phyloP scores from a whole-genome alignment of 169 alveolate genomes.

The Eimeria tenella region DNA sequence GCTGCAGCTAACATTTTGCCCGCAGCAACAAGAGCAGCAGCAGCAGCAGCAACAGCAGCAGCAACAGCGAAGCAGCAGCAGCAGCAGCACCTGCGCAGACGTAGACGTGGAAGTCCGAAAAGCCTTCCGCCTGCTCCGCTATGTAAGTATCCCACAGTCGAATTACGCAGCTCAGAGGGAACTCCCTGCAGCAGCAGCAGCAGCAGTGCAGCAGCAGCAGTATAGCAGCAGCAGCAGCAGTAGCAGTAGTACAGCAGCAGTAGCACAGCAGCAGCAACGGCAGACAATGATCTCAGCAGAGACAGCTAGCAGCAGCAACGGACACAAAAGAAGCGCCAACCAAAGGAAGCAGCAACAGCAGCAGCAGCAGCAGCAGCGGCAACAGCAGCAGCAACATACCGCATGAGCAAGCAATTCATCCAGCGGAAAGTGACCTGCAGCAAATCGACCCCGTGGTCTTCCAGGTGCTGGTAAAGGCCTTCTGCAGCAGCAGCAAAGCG shows the following conservation, averaged over 20 bases:
- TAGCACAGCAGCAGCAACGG: background rate
- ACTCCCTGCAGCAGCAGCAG: constrained; percentile 80
- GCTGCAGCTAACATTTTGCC: too few species aligned
- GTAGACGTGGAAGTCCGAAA: constrained; percentile 92
- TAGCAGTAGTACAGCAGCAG: background rate
- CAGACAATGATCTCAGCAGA: background rate
- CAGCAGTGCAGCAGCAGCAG: background rate
- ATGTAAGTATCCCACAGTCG: constrained; percentile 95
- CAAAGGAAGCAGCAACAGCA: background rate
- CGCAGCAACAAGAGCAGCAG: background rate
- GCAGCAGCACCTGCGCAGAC: constrained; percentile 87
- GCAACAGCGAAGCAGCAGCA: constrained; percentile 1
- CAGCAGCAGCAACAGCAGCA: constrained; percentile 20
- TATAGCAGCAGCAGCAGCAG: background rate
- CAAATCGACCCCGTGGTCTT: constrained; percentile 84
- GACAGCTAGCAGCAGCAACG: background rate
- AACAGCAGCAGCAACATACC: constrained; percentile 66
- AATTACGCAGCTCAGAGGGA: constrained; percentile 85
- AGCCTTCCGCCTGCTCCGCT: constrained; percentile 90
- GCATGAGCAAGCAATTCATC: constrained; percentile 92
- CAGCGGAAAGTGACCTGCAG: constrained; percentile 94
- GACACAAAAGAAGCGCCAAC: background rate
- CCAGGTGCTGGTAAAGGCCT: constrained; percentile 69
- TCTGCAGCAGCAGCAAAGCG: constrained; percentile 58
- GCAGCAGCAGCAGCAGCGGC: constrained; percentile 25